Conservation (phyloP, 768 basidiomycete species). For the Pleurotus tuber-regium region DNA sequence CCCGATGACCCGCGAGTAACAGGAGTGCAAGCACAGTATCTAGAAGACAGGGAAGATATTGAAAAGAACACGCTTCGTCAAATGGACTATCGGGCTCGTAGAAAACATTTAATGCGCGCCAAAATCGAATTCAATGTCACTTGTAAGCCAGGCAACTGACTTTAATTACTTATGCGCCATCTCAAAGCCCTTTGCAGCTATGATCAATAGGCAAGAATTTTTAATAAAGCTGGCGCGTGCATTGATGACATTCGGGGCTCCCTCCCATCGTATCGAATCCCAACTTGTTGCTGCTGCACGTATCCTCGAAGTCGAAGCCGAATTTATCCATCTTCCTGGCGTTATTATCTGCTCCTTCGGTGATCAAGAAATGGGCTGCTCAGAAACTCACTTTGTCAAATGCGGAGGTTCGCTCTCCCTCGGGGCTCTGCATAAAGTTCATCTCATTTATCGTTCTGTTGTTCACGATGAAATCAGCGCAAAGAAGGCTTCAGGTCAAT, state of each 20-base stretch:
- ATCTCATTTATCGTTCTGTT: slow-evolving; percentile 81
- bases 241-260: slow-evolving; percentile 90
- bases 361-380: slow-evolving; percentile 85
- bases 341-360: slow-evolving; percentile 88
- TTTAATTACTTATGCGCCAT: no score
- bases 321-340: slow-evolving; percentile 83
- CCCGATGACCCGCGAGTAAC: slow-evolving; percentile 73
- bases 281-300: slow-evolving; percentile 86
- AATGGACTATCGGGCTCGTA: slow-evolving; percentile 67
- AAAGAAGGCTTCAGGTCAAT: slow-evolving; percentile 61
- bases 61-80: slow-evolving; percentile 58
- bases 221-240: slow-evolving; percentile 82
- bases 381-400: slow-evolving; percentile 88
- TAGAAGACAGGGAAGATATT: slow-evolving; percentile 60
- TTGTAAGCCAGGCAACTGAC: no score
- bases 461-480: slow-evolving; percentile 93
- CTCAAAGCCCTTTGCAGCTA: slow-evolving; percentile 55
- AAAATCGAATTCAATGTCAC: slow-evolving; percentile 76
- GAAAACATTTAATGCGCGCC: slow-evolving; percentile 61
- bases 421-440: slow-evolving; percentile 81
- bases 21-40: slow-evolving; percentile 45
- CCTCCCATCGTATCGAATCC: slow-evolving; percentile 91
- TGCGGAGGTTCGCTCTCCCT: slow-evolving; percentile 75
- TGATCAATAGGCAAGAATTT: slow-evolving; percentile 81
- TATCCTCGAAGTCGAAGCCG: slow-evolving; percentile 87